A percentile compares a stretch with the other conserved stretches of the same genome.
Evolutionary conservation across 2,329 filamentous ascomycete genomes (phyloP).

Genomic region (Nannizziopsis barbatae): DNA sequence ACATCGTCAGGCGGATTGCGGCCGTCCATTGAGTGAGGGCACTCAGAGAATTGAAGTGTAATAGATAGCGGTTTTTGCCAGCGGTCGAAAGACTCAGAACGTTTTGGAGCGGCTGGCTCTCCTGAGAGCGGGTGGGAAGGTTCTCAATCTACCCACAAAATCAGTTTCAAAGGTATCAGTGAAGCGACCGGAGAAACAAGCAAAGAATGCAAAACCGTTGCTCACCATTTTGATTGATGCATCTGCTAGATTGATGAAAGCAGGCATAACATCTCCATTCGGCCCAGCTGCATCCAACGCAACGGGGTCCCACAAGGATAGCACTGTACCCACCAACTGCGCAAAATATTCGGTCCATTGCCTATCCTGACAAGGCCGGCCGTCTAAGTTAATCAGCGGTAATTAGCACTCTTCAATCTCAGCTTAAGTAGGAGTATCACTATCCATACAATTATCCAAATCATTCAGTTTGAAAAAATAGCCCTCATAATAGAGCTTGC

Average conservation of each 20-base stretch:
- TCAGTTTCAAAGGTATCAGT: constrained; percentile 15
- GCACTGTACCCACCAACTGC: constrained; percentile 84
- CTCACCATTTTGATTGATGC: constrained; percentile 94
- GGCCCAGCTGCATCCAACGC: constrained; percentile 80
- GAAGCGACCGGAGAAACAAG: neutral
- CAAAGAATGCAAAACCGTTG: constrained; percentile 15
- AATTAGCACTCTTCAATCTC: constrained; percentile 23
- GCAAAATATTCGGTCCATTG: constrained; percentile 96
- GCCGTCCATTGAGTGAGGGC: constrained; percentile 94
- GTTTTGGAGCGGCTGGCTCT: constrained; percentile 76
- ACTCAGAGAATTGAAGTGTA: constrained; percentile 92
- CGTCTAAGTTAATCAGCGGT: constrained; percentile 63
- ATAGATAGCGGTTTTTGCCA: constrained; percentile 83
- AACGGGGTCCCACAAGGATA: constrained; percentile 91
- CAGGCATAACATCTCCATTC: constrained; percentile 73
- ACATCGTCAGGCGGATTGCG: constrained; percentile 85
- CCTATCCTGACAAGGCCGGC: constrained; percentile 71
- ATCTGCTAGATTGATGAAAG: constrained; percentile 94
- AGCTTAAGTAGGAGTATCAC: constrained; percentile 10
- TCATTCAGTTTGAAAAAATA: constrained; percentile 97
- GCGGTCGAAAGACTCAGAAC: constrained; percentile 93
- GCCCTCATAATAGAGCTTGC: constrained; percentile 95
- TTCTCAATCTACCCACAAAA: constrained; percentile 58
- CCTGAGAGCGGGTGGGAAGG: constrained; percentile 67
- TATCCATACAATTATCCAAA: constrained; percentile 68